Percentiles rank a stretch among this genome's conserved stretches.
phyloP scores from a whole-genome alignment of 2,329 filamentous ascomycete species.

The Colletotrichum cuscutae region DNA sequence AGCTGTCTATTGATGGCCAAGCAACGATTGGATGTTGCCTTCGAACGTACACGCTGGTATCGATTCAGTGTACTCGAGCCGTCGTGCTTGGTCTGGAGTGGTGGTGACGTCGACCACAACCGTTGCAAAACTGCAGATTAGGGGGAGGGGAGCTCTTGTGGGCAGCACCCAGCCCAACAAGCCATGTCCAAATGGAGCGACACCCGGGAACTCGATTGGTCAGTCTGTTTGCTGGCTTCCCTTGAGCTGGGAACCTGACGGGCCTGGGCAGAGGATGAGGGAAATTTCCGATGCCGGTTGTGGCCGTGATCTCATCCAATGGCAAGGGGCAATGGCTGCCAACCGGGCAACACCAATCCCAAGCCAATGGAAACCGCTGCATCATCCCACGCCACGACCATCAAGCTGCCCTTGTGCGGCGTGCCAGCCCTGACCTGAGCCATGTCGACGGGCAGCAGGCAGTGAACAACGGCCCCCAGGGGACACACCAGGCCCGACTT shows the following conservation, averaged over 20 bases:
- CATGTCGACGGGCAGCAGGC: neutral
- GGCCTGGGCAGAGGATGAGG: constrained; percentile 3
- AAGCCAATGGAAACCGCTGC: constrained; percentile 30
- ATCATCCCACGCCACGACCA: constrained; percentile 21
- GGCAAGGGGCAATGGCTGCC: neutral
- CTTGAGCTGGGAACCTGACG: neutral
- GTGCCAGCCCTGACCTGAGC: neutral
- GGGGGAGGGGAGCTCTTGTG: neutral
- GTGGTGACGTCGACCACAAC: constrained; percentile 12
- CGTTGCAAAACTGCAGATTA: neutral
- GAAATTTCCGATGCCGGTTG: constrained; percentile 30
- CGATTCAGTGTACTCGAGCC: neutral
- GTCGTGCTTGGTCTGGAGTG: neutral
- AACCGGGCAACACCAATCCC: constrained; percentile 7
- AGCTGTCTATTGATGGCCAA: neutral
- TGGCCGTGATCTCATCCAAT: constrained; percentile 14
- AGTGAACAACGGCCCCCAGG: neutral
- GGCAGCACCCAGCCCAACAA: neutral
- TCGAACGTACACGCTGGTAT: neutral
- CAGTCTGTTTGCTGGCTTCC: neutral
- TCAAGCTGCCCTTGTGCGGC: neutral
- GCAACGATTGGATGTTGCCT: neutral
- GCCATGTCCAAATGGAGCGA: constrained; percentile 12
- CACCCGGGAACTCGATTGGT: constrained; percentile 8
- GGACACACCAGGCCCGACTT: neutral